A percentile compares a stretch with the other conserved stretches of the same genome.
phyloP scores from a whole-genome alignment of 2,329 filamentous ascomycete species.

The Scytalidium lignicola region DNA sequence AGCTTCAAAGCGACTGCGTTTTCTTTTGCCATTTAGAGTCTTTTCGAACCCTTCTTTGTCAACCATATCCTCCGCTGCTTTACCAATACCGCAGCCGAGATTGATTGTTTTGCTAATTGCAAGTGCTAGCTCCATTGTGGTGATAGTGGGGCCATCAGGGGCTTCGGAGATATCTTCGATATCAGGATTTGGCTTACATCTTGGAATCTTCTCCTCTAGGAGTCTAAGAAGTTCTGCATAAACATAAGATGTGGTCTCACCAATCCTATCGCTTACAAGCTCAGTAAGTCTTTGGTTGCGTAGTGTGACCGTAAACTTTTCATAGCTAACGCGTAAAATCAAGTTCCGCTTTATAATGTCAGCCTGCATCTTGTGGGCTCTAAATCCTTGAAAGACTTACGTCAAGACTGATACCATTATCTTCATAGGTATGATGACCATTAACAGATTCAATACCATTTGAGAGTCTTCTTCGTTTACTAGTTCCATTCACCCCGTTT shows the following conservation, averaged over 20 bases:
- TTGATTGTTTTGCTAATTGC: conserved; percentile 48
- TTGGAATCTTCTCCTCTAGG: conserved; percentile 62
- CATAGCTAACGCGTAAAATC: conserved; percentile 75
- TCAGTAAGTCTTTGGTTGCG: conserved; percentile 72
- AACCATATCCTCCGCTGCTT: conserved; percentile 41
- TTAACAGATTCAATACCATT: conserved; percentile 38
- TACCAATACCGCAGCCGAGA: conserved; percentile 53
- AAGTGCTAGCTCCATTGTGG: conserved; percentile 52
- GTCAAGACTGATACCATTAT: conserved; percentile 41
- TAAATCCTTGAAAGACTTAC: conserved; percentile 38
- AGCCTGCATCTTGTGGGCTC: conserved; percentile 16
- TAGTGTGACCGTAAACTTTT: conserved; percentile 76
- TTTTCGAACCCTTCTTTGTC: conserved; percentile 44
- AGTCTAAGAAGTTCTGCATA: conserved; percentile 69
- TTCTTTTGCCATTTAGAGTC: conserved; percentile 31
- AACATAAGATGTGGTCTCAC: conserved; percentile 69
- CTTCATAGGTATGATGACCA: conserved; percentile 31
- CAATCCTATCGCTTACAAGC: conserved; percentile 66
- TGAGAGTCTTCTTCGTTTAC: conserved; percentile 51
- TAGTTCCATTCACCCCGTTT: conserved; percentile 20
- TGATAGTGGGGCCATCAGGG: conserved; percentile 35
- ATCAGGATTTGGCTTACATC: conserved; percentile 57
- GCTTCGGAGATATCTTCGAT: conserved; percentile 37
- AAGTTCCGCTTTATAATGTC: conserved; percentile 54
- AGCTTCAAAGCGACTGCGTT: conserved; percentile 22